These are phyloP conservation scores for Gyrodon lividus DNA, from an alignment of 768 basidiomycete species.

Conservation along the genomic window DNA sequence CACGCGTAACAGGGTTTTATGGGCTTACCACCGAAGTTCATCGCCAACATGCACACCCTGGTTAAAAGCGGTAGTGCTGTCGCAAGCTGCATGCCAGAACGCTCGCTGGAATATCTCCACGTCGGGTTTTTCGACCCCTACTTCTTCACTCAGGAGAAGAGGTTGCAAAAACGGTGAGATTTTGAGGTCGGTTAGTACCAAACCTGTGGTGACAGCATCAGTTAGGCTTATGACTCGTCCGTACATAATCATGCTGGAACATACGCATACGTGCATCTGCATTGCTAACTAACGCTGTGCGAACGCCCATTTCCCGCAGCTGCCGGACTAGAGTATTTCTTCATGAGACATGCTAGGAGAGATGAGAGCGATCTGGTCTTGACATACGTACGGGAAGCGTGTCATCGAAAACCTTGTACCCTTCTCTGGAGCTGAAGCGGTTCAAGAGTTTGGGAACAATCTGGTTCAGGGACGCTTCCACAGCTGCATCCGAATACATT, in stretches of 20 bases:
- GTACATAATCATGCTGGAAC: constrained; percentile 19
- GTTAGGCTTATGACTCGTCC: neutral
- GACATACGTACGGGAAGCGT: constrained; percentile 44
- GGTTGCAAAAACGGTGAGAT: constrained; percentile 49
- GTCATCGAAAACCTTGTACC: constrained; percentile 63
- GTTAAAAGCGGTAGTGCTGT: neutral
- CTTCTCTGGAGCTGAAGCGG: constrained; percentile 69
- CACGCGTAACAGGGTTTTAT: neutral
- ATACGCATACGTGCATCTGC: constrained; percentile 70
- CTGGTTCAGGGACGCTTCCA: constrained; percentile 49
- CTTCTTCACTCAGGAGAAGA: constrained; percentile 68
- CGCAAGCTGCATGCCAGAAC: constrained; percentile 15
- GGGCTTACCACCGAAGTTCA: constrained; percentile 60
- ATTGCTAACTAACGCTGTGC: constrained; percentile 67
- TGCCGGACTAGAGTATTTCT: constrained; percentile 37
- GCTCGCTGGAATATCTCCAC: constrained; percentile 54
- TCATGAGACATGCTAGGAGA: constrained; percentile 7
- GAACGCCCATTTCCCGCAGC: constrained; percentile 46
- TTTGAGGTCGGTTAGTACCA: constrained; percentile 58
- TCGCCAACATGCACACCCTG: constrained; percentile 76
- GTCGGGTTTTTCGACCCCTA: constrained; percentile 68
- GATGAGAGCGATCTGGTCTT: neutral
- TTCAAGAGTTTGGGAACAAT: constrained; percentile 63
- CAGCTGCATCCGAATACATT: constrained; percentile 42
- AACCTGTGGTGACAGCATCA: constrained; percentile 31